Percentiles rank a stretch among this genome's conserved stretches.
phyloP scores from a whole-genome alignment of 1,284 basidiomycete genomes.

The Ceratorhiza oryzae-sativae region DNA sequence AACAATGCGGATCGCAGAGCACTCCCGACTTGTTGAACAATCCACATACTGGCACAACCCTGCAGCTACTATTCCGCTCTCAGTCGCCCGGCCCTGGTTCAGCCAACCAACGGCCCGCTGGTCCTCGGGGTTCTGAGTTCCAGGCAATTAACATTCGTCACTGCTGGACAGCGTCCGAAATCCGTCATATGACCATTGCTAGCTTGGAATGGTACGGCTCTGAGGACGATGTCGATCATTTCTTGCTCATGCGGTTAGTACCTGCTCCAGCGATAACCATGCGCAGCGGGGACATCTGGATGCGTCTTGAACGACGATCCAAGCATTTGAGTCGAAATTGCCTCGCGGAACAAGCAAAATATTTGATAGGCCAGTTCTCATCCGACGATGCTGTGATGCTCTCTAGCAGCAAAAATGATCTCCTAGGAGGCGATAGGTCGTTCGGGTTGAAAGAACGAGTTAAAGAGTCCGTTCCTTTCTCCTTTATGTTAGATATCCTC shows the following conservation, averaged over 20 bases:
- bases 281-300: background rate
- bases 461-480: background rate
- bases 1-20: background rate
- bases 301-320: conserved; percentile 18
- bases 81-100: background rate
- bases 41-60: background rate
- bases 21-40: background rate
- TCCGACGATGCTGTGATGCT: background rate
- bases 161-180: background rate
- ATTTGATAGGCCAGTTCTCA: background rate
- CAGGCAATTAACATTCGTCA: background rate
- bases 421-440: background rate
- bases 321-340: background rate
- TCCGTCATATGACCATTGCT: conserved; percentile 18
- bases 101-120: background rate
- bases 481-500: conserved; percentile 24
- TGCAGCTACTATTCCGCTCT: background rate
- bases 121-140: background rate
- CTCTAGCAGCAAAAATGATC: background rate
- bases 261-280: background rate
- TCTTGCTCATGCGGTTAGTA: conserved; percentile 1
- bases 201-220: conserved; percentile 17
- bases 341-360: background rate
- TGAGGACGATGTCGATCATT: background rate
- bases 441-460: background rate